Evolutionary conservation across 2,329 filamentous ascomycete species (phyloP), one percentile per base, ranked within the genome.

Genomic region (Beauveria medogensis): DNA sequence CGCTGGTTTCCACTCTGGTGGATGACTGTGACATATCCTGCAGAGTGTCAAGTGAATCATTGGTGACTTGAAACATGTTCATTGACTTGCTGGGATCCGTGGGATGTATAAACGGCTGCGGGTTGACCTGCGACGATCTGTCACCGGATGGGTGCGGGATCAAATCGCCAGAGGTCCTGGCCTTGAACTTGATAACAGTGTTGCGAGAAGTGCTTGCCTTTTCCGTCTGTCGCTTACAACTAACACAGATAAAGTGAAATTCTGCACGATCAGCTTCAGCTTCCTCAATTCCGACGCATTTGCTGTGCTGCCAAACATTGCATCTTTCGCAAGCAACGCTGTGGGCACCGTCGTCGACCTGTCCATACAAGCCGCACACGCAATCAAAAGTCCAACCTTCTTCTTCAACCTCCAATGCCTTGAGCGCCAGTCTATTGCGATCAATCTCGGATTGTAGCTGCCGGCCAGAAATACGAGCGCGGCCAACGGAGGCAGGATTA

Each of bases 341-440:
- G 71, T 96, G 92, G 8, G 91, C 88, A 41, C 94, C 94, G 71
- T 97, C 94, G 68, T 99, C 94, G 62, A 97, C 90, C 67, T 95
- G 88, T 24, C 94, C 94, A 72, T 96, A 87, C 24, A 92, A 82
- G 28, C 93, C 93, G 72, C 94, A 99, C 28, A 90, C 82, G 71
- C 94, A 99, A 71, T 99, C 94, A 67, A 99, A 99, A 44, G 91
- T 83, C 94, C 94, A 97, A 56, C 92, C 85, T 14, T 91, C 90
- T 53, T 94, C 90, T 66, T 95, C 90, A 20, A 75, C 72, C 20
- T 81, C 83, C 26, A 96, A 80, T 59, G 88, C 84, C 66, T 89
- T 82, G 12, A 96, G 78, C 40, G 90, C 90, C 71, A 87, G 87
- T 71, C 89, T 88, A 64, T 86, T 90, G 72, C 83, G 89, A 68